Evolutionary conservation across 352 stramenopile species (phyloP).

Genomic region (Detonula confervacea): DNA sequence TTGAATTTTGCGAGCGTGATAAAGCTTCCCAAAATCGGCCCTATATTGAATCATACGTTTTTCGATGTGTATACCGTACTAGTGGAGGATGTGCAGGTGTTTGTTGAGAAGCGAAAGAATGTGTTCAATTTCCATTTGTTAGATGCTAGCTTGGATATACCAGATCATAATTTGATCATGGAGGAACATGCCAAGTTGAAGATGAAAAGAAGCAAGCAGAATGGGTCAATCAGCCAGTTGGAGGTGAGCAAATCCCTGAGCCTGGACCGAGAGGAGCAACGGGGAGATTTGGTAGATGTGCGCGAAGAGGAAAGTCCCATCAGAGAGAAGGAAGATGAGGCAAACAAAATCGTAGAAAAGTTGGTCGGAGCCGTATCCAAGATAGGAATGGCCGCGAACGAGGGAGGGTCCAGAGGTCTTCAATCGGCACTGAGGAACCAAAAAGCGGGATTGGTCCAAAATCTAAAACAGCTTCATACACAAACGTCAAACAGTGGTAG

Average conservation of each 20-base stretch:
- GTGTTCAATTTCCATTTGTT: conserved; percentile 84
- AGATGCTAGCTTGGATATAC: conserved; percentile 68
- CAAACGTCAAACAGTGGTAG: conserved; percentile 11
- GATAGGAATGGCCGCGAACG: conserved; percentile 65
- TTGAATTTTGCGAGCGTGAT: conserved; percentile 54
- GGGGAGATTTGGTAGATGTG: conserved; percentile 22
- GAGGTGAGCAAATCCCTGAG: conserved; percentile 28
- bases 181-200: conserved; percentile 37
- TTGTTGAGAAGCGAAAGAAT: conserved; percentile 77
- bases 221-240: conserved; percentile 12
- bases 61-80: conserved; percentile 72
- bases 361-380: conserved; percentile 71
- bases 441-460: conserved; percentile 59
- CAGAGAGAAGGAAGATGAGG: conserved; percentile 47
- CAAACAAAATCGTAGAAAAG: conserved; percentile 70
- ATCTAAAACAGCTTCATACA: conserved; percentile 63
- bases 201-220: neutral
- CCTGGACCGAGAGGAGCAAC: conserved; percentile 34
- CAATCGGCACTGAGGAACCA: conserved; percentile 64
- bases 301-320: conserved; percentile 36
- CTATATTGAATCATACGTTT: conserved; percentile 51
- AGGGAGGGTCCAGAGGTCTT: conserved; percentile 52
- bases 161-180: conserved; percentile 47
- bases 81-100: conserved; percentile 80
- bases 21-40: conserved; percentile 33